A percentile compares a stretch with the other conserved stretches of the same genome.
Conservation (phyloP, 352 stramenopile genomes). For the Globisporangium polare region DNA sequence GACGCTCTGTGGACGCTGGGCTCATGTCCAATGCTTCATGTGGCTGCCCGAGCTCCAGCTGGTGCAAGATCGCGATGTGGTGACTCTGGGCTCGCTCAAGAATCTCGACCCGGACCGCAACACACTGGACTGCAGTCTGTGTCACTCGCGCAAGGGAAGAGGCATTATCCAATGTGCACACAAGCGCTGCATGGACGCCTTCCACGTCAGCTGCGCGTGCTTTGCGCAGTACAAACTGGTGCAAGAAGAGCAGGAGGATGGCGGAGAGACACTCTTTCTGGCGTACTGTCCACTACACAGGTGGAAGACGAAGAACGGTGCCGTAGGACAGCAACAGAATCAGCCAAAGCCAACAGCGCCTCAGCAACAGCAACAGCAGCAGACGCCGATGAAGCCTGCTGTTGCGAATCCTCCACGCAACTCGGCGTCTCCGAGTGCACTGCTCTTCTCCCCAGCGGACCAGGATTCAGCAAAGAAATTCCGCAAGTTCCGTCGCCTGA, state of each 20-base stretch:
- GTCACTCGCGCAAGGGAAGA: constrained; percentile 45
- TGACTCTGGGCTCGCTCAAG: constrained; percentile 45
- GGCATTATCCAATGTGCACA: constrained; percentile 80
- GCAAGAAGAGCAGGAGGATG: constrained; percentile 37
- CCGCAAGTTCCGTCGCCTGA: constrained; percentile 63
- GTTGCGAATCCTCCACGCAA: constrained; percentile 8
- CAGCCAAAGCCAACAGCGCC: constrained; percentile 3
- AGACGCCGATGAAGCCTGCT: constrained; percentile 2
- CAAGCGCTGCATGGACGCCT: constrained; percentile 64
- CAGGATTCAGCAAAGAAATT: constrained; percentile 48
- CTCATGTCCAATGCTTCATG: constrained; percentile 83
- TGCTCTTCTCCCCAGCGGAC: constrained; percentile 45
- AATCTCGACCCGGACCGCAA: constrained; percentile 56
- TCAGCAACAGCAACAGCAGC: background rate
- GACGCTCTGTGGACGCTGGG: constrained; percentile 66
- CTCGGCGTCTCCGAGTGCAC: constrained; percentile 38
- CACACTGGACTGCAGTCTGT: constrained; percentile 65
- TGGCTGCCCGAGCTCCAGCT: constrained; percentile 80
- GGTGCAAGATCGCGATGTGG: constrained; percentile 23
- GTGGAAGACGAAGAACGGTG: constrained; percentile 19
- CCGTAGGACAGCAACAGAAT: constrained; percentile 13
- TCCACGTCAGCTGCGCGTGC: constrained; percentile 78
- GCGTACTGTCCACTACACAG: constrained; percentile 65
- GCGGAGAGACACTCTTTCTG: constrained; percentile 56
- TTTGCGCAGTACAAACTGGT: constrained; percentile 57